phyloP scores from a whole-genome alignment of 805 yeast genomes.

The Aciculoconidium aculeatum region DNA sequence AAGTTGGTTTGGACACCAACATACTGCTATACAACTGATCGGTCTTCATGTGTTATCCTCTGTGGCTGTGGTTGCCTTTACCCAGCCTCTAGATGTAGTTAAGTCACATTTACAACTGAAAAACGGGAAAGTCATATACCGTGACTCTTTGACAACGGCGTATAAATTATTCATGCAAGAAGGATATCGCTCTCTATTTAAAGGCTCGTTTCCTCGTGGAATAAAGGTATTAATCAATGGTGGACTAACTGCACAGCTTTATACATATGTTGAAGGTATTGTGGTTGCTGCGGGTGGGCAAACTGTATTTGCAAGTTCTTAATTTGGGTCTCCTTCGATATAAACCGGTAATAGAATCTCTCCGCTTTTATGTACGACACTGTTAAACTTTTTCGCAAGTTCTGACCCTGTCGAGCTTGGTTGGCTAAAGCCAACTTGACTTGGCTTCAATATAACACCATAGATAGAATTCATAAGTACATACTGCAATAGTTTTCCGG shows the following conservation, averaged over 20 bases:
- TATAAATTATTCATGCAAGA: slow-evolving; percentile 25
- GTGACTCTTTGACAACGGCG: slow-evolving; percentile 51
- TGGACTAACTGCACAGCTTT: slow-evolving; percentile 60
- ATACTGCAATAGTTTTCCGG: slow-evolving; percentile 36
- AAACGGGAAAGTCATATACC: slow-evolving; percentile 52
- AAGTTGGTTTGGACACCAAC: slow-evolving; percentile 42
- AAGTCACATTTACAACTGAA: slow-evolving; percentile 84
- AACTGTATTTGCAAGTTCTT: slow-evolving; percentile 22
- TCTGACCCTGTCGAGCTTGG: slow-evolving; percentile 62
- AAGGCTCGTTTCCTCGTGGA: slow-evolving; percentile 52
- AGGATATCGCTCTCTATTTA: slow-evolving; percentile 28
- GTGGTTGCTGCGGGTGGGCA: slow-evolving; percentile 31
- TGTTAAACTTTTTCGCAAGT: slow-evolving; percentile 52
- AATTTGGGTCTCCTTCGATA: slow-evolving; percentile 16
- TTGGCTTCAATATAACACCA: slow-evolving; percentile 39
- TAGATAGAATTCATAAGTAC: slow-evolving; percentile 42
- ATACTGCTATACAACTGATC: slow-evolving; percentile 33
- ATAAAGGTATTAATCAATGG: slow-evolving; percentile 68
- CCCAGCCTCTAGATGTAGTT: slow-evolving; percentile 84
- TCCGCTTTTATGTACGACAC: slow-evolving; percentile 49
- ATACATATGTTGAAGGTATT: slow-evolving; percentile 50
- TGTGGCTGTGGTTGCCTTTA: slow-evolving; percentile 63
- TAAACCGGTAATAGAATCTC: slow-evolving; percentile 47
- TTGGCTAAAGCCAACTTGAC: slow-evolving; percentile 63
- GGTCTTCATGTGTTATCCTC: slow-evolving; percentile 60